These are phyloP conservation scores for Mucor mucedo DNA, from an alignment of 371 early-diverging fungal genomes.

Conservation along the genomic window DNA sequence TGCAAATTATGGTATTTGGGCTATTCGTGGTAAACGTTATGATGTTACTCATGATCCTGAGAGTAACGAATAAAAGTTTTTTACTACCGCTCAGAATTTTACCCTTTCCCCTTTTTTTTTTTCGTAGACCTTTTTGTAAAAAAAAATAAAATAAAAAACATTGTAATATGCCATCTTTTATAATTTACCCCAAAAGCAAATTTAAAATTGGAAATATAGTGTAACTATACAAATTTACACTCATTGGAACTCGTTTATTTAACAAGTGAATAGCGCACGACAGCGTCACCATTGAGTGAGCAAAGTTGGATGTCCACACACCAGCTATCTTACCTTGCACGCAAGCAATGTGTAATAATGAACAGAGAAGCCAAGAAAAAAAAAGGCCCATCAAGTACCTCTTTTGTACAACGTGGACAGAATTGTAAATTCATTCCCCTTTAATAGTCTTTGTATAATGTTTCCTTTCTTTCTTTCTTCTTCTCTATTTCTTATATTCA, in stretches of 20 bases:
- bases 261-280: no score
- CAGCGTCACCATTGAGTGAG: no score
- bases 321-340: no score
- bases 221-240: no score
- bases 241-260: no score
- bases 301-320: no score
- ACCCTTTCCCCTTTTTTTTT: background rate
- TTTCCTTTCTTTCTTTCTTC: constrained; percentile 15
- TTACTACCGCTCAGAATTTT: background rate
- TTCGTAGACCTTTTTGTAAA: background rate
- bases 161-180: background rate
- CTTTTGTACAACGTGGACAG: background rate
- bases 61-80: constrained; percentile 27
- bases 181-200: no score
- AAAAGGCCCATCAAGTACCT: background rate
- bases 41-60: constrained; percentile 66
- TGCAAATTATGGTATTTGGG: constrained; percentile 86
- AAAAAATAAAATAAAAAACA: constrained; percentile 4
- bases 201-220: no score
- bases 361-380: background rate
- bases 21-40: constrained; percentile 84
- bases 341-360: no score
- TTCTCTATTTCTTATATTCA: background rate
- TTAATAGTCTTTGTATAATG: constrained; percentile 1
- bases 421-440: constrained; percentile 11